Percentiles rank a stretch among this genome's conserved stretches.
Evolutionary conservation across 2,329 filamentous ascomycete species (phyloP).

Genomic region (Penicillium brevicompactum): DNA sequence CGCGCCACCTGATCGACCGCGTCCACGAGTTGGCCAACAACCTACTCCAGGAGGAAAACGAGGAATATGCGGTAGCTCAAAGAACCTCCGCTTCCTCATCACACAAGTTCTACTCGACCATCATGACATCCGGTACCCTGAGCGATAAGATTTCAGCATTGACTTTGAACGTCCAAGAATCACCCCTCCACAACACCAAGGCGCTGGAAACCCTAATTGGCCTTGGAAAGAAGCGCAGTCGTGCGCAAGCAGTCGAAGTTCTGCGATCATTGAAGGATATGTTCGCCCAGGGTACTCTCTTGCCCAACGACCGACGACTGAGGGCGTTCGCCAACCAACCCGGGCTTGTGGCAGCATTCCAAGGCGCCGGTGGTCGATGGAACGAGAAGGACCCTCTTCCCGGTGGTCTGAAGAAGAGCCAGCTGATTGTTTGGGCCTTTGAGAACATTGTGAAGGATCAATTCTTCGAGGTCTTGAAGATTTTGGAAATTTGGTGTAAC

Average conservation of each 20-base stretch:
- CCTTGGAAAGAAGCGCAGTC: constrained; percentile 88
- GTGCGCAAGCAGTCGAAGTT: constrained; percentile 90
- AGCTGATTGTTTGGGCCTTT: constrained; percentile 85
- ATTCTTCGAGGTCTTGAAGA: constrained; percentile 90
- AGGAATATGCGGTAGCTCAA: constrained; percentile 70
- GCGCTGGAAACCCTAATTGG: constrained; percentile 81
- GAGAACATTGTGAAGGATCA: constrained; percentile 94
- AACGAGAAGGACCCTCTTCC: constrained; percentile 70
- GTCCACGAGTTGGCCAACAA: constrained; percentile 69
- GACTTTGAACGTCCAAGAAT: constrained; percentile 93
- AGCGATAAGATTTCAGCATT: constrained; percentile 96
- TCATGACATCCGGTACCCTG: constrained; percentile 94
- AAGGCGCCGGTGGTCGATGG: constrained; percentile 67
- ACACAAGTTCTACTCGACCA: constrained; percentile 93
- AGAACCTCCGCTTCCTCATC: constrained; percentile 79
- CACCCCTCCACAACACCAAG: constrained; percentile 87
- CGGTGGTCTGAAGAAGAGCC: constrained; percentile 69
- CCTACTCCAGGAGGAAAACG: constrained; percentile 76
- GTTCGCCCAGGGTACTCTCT: constrained; percentile 80
- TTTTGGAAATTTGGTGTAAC: constrained; percentile 88
- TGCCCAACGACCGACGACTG: constrained; percentile 81
- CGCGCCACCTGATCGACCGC: constrained; percentile 57
- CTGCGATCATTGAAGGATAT: constrained; percentile 92
- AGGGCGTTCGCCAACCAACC: constrained; percentile 79
- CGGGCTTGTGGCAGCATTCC: constrained; percentile 70